phyloP scores from a whole-genome alignment of 2,329 filamentous ascomycete species.

The Colletotrichum theobromicola region DNA sequence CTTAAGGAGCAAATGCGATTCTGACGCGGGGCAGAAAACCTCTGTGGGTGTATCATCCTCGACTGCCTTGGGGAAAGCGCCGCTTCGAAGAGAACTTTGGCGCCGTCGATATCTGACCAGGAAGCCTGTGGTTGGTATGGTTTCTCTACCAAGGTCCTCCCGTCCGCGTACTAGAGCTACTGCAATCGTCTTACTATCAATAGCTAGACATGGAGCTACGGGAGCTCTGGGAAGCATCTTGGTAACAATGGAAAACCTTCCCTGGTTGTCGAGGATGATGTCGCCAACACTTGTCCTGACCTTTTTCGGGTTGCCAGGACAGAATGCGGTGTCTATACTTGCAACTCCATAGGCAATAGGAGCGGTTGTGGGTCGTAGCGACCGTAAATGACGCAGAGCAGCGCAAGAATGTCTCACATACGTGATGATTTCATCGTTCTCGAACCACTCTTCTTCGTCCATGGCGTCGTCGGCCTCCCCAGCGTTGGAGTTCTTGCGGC shows the following conservation, averaged over 20 bases:
- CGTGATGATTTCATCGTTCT: neutral
- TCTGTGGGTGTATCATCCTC: neutral
- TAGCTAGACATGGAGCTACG: neutral
- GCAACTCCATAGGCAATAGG: neutral
- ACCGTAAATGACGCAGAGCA: neutral
- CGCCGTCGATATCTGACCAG: neutral
- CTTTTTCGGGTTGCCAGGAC: neutral
- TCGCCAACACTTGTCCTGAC: neutral
- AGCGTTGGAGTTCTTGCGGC: neutral
- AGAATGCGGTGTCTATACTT: neutral
- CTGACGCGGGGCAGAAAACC: neutral
- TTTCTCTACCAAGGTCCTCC: neutral
- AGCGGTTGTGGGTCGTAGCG: neutral
- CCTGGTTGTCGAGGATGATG: neutral
- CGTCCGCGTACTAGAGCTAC: neutral
- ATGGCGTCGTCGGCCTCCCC: fast-evolving
- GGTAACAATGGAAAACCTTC: neutral
- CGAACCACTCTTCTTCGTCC: neutral
- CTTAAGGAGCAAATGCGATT: neutral
- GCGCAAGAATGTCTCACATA: neutral
- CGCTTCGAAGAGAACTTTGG: neutral
- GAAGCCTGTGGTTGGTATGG: neutral
- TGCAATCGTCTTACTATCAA: neutral
- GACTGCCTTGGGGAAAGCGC: neutral
- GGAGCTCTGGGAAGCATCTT: neutral